A percentile compares a stretch with the other conserved stretches of the same genome.
Conservation (phyloP, 179 eudicot species). For the Silene noctiflora region DNA sequence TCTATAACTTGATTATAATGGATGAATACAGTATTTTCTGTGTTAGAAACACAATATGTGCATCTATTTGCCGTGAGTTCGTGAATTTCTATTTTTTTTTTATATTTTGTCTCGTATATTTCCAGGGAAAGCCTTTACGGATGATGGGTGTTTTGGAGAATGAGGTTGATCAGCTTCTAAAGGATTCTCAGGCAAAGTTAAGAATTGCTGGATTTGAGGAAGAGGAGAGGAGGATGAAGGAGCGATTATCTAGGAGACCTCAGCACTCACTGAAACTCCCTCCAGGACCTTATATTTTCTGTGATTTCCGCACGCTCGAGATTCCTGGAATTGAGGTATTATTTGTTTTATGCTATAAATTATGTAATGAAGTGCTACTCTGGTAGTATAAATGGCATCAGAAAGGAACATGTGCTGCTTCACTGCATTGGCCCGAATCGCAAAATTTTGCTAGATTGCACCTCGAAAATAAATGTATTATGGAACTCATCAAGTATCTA, state of each 20-base stretch:
- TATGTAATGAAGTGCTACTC: too few relatives aligned
- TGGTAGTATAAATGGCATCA: not conserved
- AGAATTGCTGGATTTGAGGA: slow-evolving; percentile 95
- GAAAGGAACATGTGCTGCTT: not conserved
- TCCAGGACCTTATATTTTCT: slow-evolving; percentile 71
- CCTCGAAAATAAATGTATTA: not conserved
- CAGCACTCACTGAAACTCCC: slow-evolving; percentile 58
- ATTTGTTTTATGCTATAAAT: not conserved
- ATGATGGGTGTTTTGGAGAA: slow-evolving; percentile 86
- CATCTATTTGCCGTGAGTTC: not conserved
- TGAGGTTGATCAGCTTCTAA: slow-evolving; percentile 70
- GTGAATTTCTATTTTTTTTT: not conserved
- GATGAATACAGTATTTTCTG: not conserved
- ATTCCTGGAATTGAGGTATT: slow-evolving; percentile 78
- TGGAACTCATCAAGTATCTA: not conserved
- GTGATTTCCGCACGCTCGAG: slow-evolving; percentile 78
- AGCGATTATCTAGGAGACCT: slow-evolving; percentile 38
- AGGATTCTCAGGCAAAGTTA: slow-evolving; percentile 53
- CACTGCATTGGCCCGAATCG: not conserved
- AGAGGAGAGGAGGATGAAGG: slow-evolving; percentile 78
- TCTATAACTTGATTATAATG: slow-evolving; percentile 1
- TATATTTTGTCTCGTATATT: slow-evolving; percentile 1
- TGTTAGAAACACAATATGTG: not conserved
- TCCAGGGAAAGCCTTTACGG: slow-evolving; percentile 67
- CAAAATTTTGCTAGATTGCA: not conserved